Base-by-base conservation (phyloP, 805 yeast genomes). In the Hanseniaspora mollemarum region DNA sequence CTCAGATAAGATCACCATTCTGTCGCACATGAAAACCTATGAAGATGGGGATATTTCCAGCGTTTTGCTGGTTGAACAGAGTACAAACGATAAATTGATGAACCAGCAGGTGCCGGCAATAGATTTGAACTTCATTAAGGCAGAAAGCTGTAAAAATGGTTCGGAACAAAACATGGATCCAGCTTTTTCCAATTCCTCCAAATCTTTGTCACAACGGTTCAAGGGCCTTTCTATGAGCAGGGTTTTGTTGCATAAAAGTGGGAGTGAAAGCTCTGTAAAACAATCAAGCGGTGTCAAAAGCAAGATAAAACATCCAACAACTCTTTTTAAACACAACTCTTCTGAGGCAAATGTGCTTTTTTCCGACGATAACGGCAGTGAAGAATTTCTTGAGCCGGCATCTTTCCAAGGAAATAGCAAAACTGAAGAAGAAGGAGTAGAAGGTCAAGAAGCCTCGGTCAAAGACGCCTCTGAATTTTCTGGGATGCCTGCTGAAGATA, bases 151-250 rank as follows among this genome's bases (percentile, higher is more conserved):
- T 36, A 16, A 36, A 9, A 18, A 18, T 36, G 9, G 9, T 36
- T 4, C 6, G 5, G 21, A 7, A 9, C 9, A 13, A 28, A 32
- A 32, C 22, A 35, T 35, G 22, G 19, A 28, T 28, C 12, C 31
- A 31, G 22, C 36, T 6, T 24, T 10, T 32, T 32, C 10, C 6
- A n/a, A 32, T 12, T 6, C 41, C 2, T n/a, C 35, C 8, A 40
- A 39, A 19, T 21, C 45, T 2, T 21, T 48, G 3, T 32, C 51
- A 1, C 36, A 33, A 19, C 31, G 26, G 28, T 15, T 48, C n/a
- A 48, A 33, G 33, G 32, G 40, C 8, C 21, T 48, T 7, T 40
- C 51, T 22, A 48, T 48, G 45, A 40, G 51, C 19, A 48, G 28
- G 26, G 43, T 39, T 13, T 25, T 39, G 12, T 21, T 15, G 3